These are phyloP conservation scores for Firmiana major DNA, from an alignment of 345 rosid species.

Conservation along the genomic window DNA sequence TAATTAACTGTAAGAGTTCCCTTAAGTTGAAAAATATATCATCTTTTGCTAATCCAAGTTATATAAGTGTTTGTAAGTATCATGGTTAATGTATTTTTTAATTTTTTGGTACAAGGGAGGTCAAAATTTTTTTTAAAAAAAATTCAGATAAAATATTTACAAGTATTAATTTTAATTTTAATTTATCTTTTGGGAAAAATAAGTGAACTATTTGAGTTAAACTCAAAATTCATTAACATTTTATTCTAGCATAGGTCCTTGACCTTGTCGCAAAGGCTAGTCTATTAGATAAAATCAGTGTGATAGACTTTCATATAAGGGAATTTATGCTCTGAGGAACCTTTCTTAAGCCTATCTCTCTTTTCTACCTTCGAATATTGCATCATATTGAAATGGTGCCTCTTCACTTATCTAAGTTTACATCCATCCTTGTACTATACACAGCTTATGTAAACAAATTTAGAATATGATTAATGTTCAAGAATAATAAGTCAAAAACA, in stretches of 20 bases:
- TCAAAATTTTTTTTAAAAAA: no score
- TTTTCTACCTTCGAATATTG: neutral
- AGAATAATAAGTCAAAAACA: neutral
- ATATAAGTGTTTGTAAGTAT: neutral
- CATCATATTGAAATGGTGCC: neutral
- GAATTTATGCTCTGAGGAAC: neutral
- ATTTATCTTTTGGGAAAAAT: no score
- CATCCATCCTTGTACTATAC: neutral
- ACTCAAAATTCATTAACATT: no score
- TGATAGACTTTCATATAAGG: neutral
- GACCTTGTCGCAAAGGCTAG: neutral
- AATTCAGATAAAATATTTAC: no score
- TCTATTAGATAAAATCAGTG: neutral
- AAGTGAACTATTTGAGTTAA: no score
- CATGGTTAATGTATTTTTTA: no score
- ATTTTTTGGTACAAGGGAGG: no score
- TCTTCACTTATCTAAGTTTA: neutral
- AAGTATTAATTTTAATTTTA: no score
- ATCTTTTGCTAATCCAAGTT: neutral
- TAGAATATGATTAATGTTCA: neutral
- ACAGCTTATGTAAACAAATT: neutral
- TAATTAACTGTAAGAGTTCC: neutral
- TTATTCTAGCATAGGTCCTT: neutral
- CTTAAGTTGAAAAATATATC: neutral
- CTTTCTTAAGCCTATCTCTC: neutral